Conservation (phyloP, 1,284 basidiomycete species). For the Leccinum subspadiceum region DNA sequence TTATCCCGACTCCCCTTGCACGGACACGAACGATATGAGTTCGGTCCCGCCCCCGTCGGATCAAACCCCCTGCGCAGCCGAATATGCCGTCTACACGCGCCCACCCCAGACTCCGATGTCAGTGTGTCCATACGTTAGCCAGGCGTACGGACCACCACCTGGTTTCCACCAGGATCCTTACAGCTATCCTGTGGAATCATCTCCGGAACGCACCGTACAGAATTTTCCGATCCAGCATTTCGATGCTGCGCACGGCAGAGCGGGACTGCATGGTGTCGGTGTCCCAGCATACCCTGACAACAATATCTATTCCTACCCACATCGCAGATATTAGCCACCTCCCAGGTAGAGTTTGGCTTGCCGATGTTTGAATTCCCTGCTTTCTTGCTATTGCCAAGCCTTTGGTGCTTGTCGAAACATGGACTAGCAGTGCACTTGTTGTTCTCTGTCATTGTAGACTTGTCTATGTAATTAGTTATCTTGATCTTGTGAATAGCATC, state of each 20-base stretch:
- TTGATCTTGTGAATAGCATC: constrained; percentile 13
- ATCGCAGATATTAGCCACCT: constrained; percentile 9
- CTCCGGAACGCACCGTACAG: constrained; percentile 17
- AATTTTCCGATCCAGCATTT: constrained; percentile 12
- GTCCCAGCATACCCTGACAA: constrained; percentile 13
- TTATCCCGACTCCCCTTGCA: constrained; percentile 12
- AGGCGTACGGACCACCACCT: constrained; percentile 9
- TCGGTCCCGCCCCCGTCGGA: constrained; percentile 20
- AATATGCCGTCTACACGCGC: constrained; percentile 5
- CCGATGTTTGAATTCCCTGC: background rate
- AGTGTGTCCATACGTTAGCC: constrained; percentile 8
- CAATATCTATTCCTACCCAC: constrained; percentile 14
- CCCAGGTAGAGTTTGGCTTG: constrained; percentile 1
- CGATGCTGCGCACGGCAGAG: constrained; percentile 13
- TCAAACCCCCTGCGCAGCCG: constrained; percentile 20
- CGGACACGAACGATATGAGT: constrained; percentile 17
- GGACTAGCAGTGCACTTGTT: constrained; percentile 10
- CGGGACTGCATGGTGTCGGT: constrained; percentile 11
- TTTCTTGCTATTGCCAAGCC: constrained; percentile 6
- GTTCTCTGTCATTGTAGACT: background rate
- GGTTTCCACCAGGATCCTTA: constrained; percentile 15
- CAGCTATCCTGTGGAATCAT: constrained; percentile 9
- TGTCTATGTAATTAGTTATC: constrained; percentile 6
- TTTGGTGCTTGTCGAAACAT: constrained; percentile 15
- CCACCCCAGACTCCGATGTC: constrained; percentile 2